Evolutionary conservation across 805 yeast genomes (phyloP), one percentile per base, ranked within the genome.

Genomic region (Scheffersomyces spartinae): DNA sequence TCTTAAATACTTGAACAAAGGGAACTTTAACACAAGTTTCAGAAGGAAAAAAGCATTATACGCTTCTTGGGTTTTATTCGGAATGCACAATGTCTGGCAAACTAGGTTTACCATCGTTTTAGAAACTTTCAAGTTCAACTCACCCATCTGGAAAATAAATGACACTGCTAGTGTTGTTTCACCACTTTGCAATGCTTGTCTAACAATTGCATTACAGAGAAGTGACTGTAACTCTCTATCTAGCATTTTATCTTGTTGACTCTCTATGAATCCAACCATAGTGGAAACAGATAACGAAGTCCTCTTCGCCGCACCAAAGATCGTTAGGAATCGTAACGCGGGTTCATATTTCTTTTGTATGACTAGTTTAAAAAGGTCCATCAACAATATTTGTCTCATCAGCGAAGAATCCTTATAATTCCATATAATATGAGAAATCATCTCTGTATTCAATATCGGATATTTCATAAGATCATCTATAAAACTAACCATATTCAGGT

Each of bases 391-490:
- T 16, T 7, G 13, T 12, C 24, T 9, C 11, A 6, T 26, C 6
- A 47, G 26, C 3, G 48, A 40, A 8, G 50, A 45, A 9, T 24
- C 27, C 25, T 28, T 22, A 22, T 34, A 43, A 11, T 33, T 30
- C 9, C 16, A 11, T 18, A 34, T 20, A 13, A 47, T 11, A 13
- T 36, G 36, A n/a, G 30, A 21, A 13, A 45, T 27, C 28, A 47
- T 23, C 7, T 39, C 41, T 17, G 26, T 22, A 24, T 40, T 41
- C 24, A 35, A 30, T 18, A 31, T 15, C 6, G 46, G 43, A 25
- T 28, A 36, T 8, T 22, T 17, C 31, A 45, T 27, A 10, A 47
- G 26, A 24, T 49, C 55, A 13, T 34, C 36, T 6, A 45, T 26
- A 8, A 49, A 32, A 13, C 27, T 26, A 4, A 23, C 19, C 9